Evolutionary conservation across 306 rosid genomes (phyloP).

Genomic region (Benincasa hispida): DNA sequence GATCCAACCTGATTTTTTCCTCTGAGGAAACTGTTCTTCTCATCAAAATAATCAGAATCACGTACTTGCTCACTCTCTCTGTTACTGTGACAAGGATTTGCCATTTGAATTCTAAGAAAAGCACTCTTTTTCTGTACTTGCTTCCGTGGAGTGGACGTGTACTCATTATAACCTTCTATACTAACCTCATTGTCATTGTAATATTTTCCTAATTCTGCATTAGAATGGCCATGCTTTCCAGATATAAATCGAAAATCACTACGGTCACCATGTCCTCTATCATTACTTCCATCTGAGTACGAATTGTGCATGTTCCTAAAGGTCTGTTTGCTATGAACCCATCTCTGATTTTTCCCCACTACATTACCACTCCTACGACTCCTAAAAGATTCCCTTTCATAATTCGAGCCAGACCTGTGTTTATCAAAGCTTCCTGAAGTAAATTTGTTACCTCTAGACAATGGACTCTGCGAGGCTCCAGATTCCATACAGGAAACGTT

Average conservation of each 20-base stretch:
- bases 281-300: conserved; percentile 23
- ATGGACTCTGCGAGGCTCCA: conserved; percentile 9
- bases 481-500: not conserved
- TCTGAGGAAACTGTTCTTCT: conserved; percentile 28
- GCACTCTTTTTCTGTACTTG: conserved; percentile 92
- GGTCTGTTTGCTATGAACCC: conserved; percentile 36
- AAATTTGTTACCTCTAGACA: conserved; percentile 13
- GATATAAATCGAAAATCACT: conserved; percentile 15
- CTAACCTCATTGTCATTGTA: conserved; percentile 19
- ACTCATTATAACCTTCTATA: conserved; percentile 43
- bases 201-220: conserved; percentile 33
- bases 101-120: conserved; percentile 60
- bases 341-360: conserved; percentile 28
- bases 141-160: conserved; percentile 47
- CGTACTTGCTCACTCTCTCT: conserved; percentile 41
- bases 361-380: conserved; percentile 15
- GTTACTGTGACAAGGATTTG: conserved; percentile 37
- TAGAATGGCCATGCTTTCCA: conserved; percentile 32
- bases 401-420: conserved; percentile 15
- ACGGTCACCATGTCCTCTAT: conserved; percentile 15
- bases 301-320: conserved; percentile 32
- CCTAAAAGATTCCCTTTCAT: conserved; percentile 18
- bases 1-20: conserved; percentile 40
- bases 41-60: conserved; percentile 34
- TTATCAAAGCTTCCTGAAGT: conserved; percentile 13